Evolutionary conservation across 495 filamentous ascomycete species (phyloP).

Genomic region (Astrocystis sublimbata): DNA sequence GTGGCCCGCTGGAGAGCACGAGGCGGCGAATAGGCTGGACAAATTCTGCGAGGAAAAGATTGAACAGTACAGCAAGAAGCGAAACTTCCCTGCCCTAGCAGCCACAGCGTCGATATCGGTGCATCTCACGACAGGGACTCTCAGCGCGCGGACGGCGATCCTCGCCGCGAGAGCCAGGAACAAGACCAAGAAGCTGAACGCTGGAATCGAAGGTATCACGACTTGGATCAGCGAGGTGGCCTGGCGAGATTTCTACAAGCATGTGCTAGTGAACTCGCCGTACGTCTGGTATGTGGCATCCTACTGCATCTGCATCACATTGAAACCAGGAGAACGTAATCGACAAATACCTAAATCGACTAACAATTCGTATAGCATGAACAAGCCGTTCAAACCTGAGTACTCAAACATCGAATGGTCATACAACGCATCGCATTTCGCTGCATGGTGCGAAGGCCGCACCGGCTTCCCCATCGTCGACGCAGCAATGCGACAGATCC

Average conservation of each 20-base stretch:
- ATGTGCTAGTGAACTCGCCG: conserved; percentile 84
- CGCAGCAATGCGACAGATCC: conserved; percentile 86
- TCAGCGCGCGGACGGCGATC: conserved; percentile 77
- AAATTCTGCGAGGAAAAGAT: conserved; percentile 72
- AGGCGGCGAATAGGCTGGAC: conserved; percentile 63
- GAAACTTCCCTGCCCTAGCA: conserved; percentile 61
- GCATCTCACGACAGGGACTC: conserved; percentile 74
- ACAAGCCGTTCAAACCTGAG: conserved; percentile 88
- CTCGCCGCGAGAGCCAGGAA: conserved; percentile 66
- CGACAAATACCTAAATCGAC: too few relatives aligned
- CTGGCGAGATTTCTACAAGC: conserved; percentile 92
- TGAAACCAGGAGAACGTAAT: background rate
- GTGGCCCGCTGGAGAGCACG: conserved; percentile 82
- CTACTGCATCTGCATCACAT: background rate
- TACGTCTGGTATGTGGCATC: conserved; percentile 67
- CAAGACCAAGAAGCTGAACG: conserved; percentile 66
- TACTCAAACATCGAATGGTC: conserved; percentile 84
- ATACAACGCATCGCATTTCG: conserved; percentile 66
- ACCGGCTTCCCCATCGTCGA: conserved; percentile 90
- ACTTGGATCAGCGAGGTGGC: conserved; percentile 87
- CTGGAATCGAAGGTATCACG: conserved; percentile 65
- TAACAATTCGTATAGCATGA: conserved; percentile 63
- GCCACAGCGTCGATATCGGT: conserved; percentile 75
- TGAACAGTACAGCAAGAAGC: conserved; percentile 57
- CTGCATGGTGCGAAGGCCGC: conserved; percentile 71